Conservation (phyloP, 1,139 yeast genomes). For the Yamadazyma membranifaciens region DNA sequence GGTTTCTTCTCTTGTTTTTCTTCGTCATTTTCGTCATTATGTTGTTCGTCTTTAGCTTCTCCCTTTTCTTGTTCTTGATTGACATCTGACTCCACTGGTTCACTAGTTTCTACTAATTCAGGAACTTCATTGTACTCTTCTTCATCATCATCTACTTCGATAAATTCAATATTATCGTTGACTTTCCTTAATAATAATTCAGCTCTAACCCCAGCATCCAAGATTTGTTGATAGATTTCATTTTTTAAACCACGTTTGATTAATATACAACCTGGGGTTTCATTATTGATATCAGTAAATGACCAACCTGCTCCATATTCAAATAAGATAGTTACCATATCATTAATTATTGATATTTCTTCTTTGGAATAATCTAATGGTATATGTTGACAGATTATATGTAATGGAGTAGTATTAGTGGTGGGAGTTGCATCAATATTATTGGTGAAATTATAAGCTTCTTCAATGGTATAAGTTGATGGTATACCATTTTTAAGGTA, state of each 20-base stretch:
- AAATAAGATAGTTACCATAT: slow-evolving; percentile 64
- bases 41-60: slow-evolving; percentile 4
- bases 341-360: slow-evolving; percentile 47
- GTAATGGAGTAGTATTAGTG: slow-evolving; percentile 76
- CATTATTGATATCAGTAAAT: slow-evolving; percentile 59
- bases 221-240: slow-evolving; percentile 52
- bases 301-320: slow-evolving; percentile 95
- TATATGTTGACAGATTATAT: slow-evolving; percentile 53
- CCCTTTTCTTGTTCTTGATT: slow-evolving; percentile 7
- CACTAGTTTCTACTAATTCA: slow-evolving; percentile 6
- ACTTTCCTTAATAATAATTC: slow-evolving; percentile 77
- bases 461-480: slow-evolving; percentile 79
- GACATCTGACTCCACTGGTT: slow-evolving; percentile 12
- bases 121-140: slow-evolving; percentile 13
- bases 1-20: slow-evolving; percentile 6
- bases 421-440: slow-evolving; percentile 39
- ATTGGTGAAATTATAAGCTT: slow-evolving; percentile 57
- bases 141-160: slow-evolving; percentile 24
- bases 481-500: slow-evolving; percentile 67
- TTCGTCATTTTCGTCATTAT: slow-evolving; percentile 7
- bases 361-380: slow-evolving; percentile 44
- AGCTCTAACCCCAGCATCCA: slow-evolving; percentile 89
- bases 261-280: slow-evolving; percentile 76
- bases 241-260: slow-evolving; percentile 47
- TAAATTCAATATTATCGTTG: slow-evolving; percentile 49